Percentiles rank a stretch among this genome's conserved stretches.
Conservation (phyloP, 163 green algal species). For the Chlamydomonas reinhardtii region DNA sequence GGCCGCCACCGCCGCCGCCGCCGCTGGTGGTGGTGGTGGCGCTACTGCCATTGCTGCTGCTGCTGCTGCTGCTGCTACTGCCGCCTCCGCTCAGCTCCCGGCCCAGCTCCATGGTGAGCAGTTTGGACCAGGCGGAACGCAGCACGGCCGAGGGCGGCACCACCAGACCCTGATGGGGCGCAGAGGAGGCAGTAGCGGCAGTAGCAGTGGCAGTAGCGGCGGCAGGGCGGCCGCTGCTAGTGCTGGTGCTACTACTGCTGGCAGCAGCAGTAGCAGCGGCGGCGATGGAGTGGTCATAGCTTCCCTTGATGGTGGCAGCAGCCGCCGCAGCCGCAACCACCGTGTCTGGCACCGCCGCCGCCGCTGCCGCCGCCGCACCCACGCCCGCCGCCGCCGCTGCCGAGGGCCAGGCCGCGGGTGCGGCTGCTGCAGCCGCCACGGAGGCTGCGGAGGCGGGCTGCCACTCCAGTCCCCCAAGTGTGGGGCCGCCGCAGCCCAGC, state of each 20-base stretch:
- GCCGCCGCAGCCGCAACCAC: too few species aligned
- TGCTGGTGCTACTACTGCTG: too few species aligned
- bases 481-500: slow-evolving; percentile 22
- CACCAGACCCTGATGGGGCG: not conserved
- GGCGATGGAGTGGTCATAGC: too few species aligned
- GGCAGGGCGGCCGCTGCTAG: too few species aligned
- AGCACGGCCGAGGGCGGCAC: not conserved
- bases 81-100: not conserved
- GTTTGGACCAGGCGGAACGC: slow-evolving; percentile 41
- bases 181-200: not conserved
- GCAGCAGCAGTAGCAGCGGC: too few species aligned
- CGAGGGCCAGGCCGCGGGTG: not conserved
- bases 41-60: too few species aligned
- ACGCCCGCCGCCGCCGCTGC: too few species aligned
- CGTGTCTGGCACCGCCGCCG: too few species aligned
- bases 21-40: not conserved
- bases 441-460: not conserved
- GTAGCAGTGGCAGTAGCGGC: not conserved
- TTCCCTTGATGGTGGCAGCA: too few species aligned
- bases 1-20: too few species aligned
- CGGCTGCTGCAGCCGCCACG: not conserved
- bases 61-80: not conserved
- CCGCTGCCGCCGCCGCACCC: too few species aligned
- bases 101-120: slow-evolving; percentile 48
- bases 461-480: not conserved